These are phyloP conservation scores for Cordyceps cateniannulata DNA, from an alignment of 2,329 filamentous ascomycete species.

Conservation along the genomic window DNA sequence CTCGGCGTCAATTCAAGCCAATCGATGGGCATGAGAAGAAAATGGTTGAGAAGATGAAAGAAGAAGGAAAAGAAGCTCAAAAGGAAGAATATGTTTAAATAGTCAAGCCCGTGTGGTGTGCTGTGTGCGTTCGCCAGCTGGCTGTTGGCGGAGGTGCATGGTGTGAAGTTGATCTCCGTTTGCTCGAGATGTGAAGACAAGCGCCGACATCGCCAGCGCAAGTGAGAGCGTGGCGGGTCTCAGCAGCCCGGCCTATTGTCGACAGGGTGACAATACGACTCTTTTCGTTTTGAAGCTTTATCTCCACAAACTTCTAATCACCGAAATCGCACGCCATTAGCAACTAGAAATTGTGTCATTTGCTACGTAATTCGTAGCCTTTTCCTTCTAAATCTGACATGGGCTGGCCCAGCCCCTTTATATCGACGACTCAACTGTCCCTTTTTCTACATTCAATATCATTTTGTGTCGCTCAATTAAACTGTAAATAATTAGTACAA, in stretches of 20 bases:
- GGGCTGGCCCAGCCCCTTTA: neutral
- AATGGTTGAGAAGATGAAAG: neutral
- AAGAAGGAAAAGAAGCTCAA: neutral
- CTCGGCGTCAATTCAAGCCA: constrained; percentile 9
- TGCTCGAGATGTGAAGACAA: neutral
- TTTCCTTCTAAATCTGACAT: neutral
- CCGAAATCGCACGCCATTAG: neutral
- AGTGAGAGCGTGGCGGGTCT: neutral
- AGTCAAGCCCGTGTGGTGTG: neutral
- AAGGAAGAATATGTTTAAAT: neutral
- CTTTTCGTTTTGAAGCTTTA: neutral
- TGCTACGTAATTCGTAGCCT: constrained; percentile 7
- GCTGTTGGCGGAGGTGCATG: neutral
- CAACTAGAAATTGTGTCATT: constrained; percentile 4
- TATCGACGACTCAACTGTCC: neutral
- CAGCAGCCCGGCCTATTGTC: neutral
- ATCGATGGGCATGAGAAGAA: neutral
- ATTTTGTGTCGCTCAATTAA: constrained; percentile 7
- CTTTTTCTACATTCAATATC: constrained; percentile 1
- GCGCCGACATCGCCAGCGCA: constrained; percentile 6
- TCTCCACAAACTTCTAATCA: accelerated
- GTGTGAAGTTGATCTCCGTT: constrained; percentile 1
- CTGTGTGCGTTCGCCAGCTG: neutral
- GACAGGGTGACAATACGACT: neutral
- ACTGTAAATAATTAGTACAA: neutral